phyloP scores from a whole-genome alignment of 2,329 filamentous ascomycete species.

The Scedosporium aurantiacum region DNA sequence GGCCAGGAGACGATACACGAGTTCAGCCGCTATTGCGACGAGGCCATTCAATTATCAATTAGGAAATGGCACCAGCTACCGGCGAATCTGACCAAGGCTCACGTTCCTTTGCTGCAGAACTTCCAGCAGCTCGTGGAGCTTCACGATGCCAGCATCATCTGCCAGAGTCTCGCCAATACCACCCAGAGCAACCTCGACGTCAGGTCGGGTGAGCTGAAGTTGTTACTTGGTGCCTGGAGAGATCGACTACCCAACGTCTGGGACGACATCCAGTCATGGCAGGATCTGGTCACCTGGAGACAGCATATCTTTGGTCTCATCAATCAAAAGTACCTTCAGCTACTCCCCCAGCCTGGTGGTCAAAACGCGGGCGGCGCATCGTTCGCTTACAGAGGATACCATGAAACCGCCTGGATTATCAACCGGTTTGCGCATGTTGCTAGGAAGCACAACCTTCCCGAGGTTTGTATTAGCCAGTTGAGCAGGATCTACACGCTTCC shows the following conservation, averaged over 20 bases:
- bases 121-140: constrained; percentile 97
- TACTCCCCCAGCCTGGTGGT: constrained; percentile 63
- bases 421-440: constrained; percentile 97
- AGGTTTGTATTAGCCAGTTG: constrained; percentile 94
- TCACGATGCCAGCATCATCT: constrained; percentile 95
- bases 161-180: constrained; percentile 76
- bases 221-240: constrained; percentile 88
- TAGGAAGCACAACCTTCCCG: constrained; percentile 88
- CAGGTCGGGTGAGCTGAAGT: constrained; percentile 91
- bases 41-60: constrained; percentile 93
- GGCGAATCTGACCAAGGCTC: constrained; percentile 81
- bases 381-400: constrained; percentile 92
- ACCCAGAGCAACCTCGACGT: constrained; percentile 76
- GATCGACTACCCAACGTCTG: constrained; percentile 93
- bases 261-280: constrained; percentile 99
- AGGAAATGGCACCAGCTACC: constrained; percentile 99
- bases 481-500: constrained; percentile 97
- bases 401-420: constrained; percentile 99
- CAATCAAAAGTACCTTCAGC: constrained; percentile 80
- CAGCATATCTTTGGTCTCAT: constrained; percentile 98
- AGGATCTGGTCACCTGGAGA: constrained; percentile 98
- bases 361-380: constrained; percentile 81
- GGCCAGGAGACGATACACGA: constrained; percentile 72
- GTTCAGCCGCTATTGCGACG: constrained; percentile 85
- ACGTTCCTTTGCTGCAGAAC: constrained; percentile 89